Evolutionary conservation across 176 grass and related monocot species (phyloP).

Genomic region (Triticum urartu): DNA sequence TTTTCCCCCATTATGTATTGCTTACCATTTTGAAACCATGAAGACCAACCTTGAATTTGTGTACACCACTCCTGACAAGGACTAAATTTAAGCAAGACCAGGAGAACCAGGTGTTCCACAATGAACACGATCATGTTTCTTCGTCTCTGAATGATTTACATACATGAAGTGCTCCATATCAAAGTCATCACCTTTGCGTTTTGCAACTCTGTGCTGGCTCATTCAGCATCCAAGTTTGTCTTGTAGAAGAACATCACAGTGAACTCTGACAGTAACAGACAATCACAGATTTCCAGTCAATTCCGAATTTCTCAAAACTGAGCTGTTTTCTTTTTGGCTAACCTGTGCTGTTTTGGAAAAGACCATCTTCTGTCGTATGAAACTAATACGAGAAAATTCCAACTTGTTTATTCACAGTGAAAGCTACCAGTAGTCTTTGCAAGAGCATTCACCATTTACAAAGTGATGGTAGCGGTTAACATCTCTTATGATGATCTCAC

Average conservation of each 20-base stretch:
- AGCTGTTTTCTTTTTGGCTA: background rate
- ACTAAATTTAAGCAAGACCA: background rate
- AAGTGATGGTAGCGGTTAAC: slow-evolving; percentile 85
- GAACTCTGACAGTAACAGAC: background rate
- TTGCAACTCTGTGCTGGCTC: background rate
- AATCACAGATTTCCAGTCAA: background rate
- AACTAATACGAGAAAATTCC: background rate
- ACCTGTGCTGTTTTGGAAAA: background rate
- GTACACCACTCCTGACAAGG: background rate
- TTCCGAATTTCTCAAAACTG: background rate
- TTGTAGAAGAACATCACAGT: background rate
- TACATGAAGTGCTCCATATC: background rate
- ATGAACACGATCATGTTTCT: background rate
- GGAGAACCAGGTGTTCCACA: background rate
- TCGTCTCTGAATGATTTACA: background rate
- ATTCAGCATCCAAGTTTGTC: background rate
- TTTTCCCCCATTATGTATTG: background rate
- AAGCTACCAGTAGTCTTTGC: slow-evolving; percentile 60
- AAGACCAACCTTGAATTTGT: background rate
- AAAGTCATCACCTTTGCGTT: background rate
- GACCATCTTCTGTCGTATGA: background rate
- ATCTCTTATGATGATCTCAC: slow-evolving; percentile 81
- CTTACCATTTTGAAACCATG: background rate
- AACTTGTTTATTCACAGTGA: background rate
- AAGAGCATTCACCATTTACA: slow-evolving; percentile 74